These are phyloP conservation scores for Rhododendron simsii DNA, from an alignment of 148 eudicot genomes.

Conservation along the genomic window DNA sequence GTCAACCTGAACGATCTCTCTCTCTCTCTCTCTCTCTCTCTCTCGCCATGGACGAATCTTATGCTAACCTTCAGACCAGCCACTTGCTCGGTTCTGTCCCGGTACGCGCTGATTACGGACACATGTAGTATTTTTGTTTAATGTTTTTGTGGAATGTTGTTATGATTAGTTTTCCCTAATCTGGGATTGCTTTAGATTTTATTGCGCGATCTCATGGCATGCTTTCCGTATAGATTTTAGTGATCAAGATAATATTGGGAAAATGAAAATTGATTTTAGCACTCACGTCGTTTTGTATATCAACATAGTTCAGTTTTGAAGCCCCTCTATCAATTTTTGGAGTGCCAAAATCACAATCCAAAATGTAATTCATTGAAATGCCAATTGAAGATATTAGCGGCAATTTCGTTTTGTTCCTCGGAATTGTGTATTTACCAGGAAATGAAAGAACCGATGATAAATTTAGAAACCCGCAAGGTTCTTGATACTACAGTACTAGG, in stretches of 20 bases:
- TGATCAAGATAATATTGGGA: not conserved
- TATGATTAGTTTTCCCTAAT: not conserved
- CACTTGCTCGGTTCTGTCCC: constrained; percentile 92
- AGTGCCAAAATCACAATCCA: too few relatives aligned
- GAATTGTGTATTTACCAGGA: not conserved
- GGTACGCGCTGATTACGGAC: constrained; percentile 28
- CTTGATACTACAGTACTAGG: not conserved
- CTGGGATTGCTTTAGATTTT: not conserved
- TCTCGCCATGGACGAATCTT: constrained; percentile 55
- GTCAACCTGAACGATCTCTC: not conserved
- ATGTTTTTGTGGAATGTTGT: not conserved
- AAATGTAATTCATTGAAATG: not conserved
- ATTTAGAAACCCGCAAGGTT: not conserved
- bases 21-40: not conserved
- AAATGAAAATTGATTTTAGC: not conserved
- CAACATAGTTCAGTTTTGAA: too few relatives aligned
- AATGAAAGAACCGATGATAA: not conserved
- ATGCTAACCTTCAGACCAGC: constrained; percentile 57
- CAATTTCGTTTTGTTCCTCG: not conserved
- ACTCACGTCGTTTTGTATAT: too few relatives aligned
- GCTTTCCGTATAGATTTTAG: not conserved
- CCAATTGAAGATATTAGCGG: not conserved
- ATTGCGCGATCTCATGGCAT: not conserved
- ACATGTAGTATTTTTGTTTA: not conserved
- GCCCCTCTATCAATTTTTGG: too few relatives aligned